Evolutionary conservation across 1,284 basidiomycete genomes (phyloP).

Genomic region (Psilocybe mexicana): DNA sequence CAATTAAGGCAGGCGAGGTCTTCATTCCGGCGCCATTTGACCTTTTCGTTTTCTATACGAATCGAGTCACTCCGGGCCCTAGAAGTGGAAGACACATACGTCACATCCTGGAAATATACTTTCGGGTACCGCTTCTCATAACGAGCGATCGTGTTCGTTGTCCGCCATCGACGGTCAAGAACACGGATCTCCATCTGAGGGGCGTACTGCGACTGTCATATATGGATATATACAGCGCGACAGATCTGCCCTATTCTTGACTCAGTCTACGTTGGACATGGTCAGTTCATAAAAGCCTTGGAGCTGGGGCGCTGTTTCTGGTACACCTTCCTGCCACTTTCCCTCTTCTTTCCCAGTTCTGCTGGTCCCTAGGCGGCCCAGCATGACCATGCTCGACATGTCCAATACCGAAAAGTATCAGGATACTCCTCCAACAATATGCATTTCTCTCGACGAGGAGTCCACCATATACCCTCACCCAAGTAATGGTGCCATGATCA

Average conservation of each 20-base stretch:
- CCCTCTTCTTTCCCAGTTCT: background rate
- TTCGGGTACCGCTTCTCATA: background rate
- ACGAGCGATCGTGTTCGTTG: conserved; percentile 3
- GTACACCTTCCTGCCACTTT: background rate
- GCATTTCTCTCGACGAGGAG: conserved; percentile 17
- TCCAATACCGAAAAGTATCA: conserved; percentile 18
- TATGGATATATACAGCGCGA: conserved; percentile 7
- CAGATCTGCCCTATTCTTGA: conserved; percentile 14
- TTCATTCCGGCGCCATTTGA: background rate
- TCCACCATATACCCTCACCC: conserved; percentile 12
- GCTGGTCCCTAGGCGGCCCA: conserved; percentile 7
- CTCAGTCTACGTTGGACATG: conserved; percentile 9
- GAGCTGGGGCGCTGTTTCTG: background rate
- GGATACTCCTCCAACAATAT: conserved; percentile 15
- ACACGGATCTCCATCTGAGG: conserved; percentile 16
- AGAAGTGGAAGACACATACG: conserved; percentile 15
- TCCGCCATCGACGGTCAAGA: conserved; percentile 19
- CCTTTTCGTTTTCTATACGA: background rate
- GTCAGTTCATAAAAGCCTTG: conserved; percentile 11
- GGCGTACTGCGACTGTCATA: background rate
- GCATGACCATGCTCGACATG: conserved; percentile 6
- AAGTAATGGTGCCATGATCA: background rate
- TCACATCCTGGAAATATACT: conserved; percentile 16
- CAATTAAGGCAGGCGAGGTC: background rate
- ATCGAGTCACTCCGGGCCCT: conserved; percentile 10